A percentile compares a stretch with the other conserved stretches of the same genome.
phyloP scores from a whole-genome alignment of 345 rosid genomes.

The Murraya koenigii region DNA sequence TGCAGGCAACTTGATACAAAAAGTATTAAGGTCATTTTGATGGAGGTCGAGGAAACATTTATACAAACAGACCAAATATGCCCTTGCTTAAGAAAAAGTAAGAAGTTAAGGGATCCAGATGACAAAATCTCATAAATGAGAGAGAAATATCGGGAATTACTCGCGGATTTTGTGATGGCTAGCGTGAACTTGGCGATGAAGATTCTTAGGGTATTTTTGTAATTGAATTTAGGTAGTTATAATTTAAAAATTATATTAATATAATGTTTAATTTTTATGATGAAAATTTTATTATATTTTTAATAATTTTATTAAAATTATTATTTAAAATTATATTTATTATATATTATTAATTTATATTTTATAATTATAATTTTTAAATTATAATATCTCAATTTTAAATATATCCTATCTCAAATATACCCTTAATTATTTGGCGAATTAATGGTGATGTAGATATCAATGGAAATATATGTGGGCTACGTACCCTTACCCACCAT shows the following conservation, averaged over 20 bases:
- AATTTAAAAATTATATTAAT: no score
- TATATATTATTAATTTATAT: no score
- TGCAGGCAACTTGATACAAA: no score
- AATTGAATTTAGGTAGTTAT: no score
- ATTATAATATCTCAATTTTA: no score
- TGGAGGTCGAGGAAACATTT: background rate
- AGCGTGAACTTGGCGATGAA: conserved; percentile 9
- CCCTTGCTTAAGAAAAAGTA: background rate
- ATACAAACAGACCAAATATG: background rate
- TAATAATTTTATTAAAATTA: no score
- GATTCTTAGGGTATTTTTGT: no score
- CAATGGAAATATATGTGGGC: conserved; percentile 35
- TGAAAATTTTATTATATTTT: no score
- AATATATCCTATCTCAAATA: no score
- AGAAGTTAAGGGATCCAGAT: background rate
- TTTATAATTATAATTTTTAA: no score
- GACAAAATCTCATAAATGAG: background rate
- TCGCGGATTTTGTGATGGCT: conserved; percentile 1
- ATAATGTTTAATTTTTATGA: no score
- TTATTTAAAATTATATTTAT: no score
- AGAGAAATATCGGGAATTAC: conserved; percentile 14
- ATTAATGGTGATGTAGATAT: conserved; percentile 18
- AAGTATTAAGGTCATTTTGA: background rate
- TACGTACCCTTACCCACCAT: conserved; percentile 39
- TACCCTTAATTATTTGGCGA: background rate